Base-by-base conservation (phyloP, 1,139 yeast species). In the Pichia sorboxylosa region DNA sequence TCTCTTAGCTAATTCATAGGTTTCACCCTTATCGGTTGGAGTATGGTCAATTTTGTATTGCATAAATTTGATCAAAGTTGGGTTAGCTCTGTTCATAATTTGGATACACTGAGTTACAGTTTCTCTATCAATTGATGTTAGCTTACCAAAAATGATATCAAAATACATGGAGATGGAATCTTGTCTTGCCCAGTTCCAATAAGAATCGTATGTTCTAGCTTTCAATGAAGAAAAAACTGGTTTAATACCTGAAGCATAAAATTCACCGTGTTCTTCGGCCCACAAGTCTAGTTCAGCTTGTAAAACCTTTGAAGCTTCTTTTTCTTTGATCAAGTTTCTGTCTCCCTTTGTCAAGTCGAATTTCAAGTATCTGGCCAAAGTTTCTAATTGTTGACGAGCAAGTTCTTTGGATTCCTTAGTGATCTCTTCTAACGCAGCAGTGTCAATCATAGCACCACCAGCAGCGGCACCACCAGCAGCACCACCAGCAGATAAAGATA, bases 141-240 rank as follows among this genome's bases (percentile, higher is more conserved):
- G 70, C 45, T 83, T 79, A 54, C 98, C 98, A 58, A 90, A 92
- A 50, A 90, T 84, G 50, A 90, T 84, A 61, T 90, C 96, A 56
- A 73, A 90, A 64, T 84, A 90, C 85, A 90, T 80, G 33, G 87
- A 76, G 48, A 90, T 64, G 41, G 92, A 82, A 57, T 92, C 95
- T 65, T 90, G 98, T 62, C 96, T 82, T 29, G 97, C 96, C 98
- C 98, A 90, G 61, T 92, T 92, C 98, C 98, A 90, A 61, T 87
- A 85, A 18, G 97, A 85, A 60, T 90, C 97, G 58, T 90, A 90
- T 34, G 81, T 76, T 66, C 98, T 82, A 25, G 97, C 94, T 65
- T 90, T 90, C 63, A 81, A 71, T 41, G 92, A 69, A 27, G 94
- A 82, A 64, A 90, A 90, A 8, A 80, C 76, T 31, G 98, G 95